Conservation (phyloP, 2,329 filamentous ascomycete species). For the Ilyonectria mors-panacis region DNA sequence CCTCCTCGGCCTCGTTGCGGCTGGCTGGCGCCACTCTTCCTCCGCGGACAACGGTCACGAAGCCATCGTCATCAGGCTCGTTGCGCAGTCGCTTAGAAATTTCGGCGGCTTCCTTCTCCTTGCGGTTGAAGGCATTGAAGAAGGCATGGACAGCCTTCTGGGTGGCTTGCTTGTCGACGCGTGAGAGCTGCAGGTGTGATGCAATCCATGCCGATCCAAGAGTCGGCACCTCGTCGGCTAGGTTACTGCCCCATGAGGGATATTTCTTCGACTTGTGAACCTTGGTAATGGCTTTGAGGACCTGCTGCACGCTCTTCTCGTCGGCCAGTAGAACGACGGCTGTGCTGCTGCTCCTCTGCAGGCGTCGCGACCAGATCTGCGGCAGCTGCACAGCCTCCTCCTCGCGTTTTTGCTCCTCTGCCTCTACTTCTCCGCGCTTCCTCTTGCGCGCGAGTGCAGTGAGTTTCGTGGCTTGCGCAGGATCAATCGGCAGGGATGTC, state of each 20-base stretch:
- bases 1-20: slow-evolving; percentile 78
- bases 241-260: slow-evolving; percentile 78
- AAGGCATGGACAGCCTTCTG: slow-evolving; percentile 85
- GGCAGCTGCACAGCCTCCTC: slow-evolving; percentile 77
- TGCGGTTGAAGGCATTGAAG: slow-evolving; percentile 85
- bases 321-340: slow-evolving; percentile 90
- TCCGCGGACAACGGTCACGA: slow-evolving; percentile 90
- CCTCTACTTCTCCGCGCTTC: slow-evolving; percentile 65
- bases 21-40: slow-evolving; percentile 82
- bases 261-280: slow-evolving; percentile 71
- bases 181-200: slow-evolving; percentile 78
- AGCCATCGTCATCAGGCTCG: slow-evolving; percentile 94
- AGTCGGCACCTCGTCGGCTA: slow-evolving; percentile 68
- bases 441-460: slow-evolving; percentile 58
- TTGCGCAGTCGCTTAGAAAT: slow-evolving; percentile 77
- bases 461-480: slow-evolving; percentile 62
- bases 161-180: slow-evolving; percentile 77
- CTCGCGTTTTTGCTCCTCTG: slow-evolving; percentile 67
- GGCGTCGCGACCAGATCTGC: slow-evolving; percentile 77
- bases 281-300: slow-evolving; percentile 81
- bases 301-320: slow-evolving; percentile 80
- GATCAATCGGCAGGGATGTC: slow-evolving; percentile 58
- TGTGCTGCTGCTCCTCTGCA: slow-evolving; percentile 82
- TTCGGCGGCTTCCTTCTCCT: slow-evolving; percentile 74
- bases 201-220: slow-evolving; percentile 73